Evolutionary conservation across 768 basidiomycete species (phyloP).

Genomic region (Collybia sp.): DNA sequence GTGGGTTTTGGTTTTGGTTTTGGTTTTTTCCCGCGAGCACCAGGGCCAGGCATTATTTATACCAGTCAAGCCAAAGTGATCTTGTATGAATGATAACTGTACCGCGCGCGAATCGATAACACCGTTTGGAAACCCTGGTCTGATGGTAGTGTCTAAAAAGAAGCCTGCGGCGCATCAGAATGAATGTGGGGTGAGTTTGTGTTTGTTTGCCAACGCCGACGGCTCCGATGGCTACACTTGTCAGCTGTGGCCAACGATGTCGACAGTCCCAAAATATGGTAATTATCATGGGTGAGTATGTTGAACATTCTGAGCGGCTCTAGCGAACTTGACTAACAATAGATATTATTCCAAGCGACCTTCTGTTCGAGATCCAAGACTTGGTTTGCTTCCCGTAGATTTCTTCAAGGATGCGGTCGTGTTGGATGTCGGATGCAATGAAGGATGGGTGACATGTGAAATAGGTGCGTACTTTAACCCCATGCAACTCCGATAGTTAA

Average conservation of each 20-base stretch:
- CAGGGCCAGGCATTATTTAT: conserved; percentile 22
- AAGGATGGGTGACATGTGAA: conserved; percentile 82
- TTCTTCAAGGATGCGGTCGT: conserved; percentile 56
- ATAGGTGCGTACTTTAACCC: conserved; percentile 47
- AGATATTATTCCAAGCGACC: conserved; percentile 82
- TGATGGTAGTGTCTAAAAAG: too few species aligned
- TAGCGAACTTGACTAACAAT: not conserved
- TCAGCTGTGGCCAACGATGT: conserved; percentile 2
- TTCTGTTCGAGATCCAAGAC: conserved; percentile 53
- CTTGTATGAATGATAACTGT: not conserved
- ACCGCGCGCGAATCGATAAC: not conserved
- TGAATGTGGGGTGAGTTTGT: not conserved
- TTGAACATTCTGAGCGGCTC: too few species aligned
- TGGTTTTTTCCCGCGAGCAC: conserved; percentile 14
- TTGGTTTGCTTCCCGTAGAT: conserved; percentile 50
- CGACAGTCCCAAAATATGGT: conserved; percentile 46
- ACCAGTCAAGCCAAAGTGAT: not conserved
- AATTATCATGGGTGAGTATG: conserved; percentile 67
- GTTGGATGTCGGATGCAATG: conserved; percentile 85
- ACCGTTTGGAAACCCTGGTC: too few species aligned
- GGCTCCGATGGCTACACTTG: not conserved
- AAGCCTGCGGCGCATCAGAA: too few species aligned
- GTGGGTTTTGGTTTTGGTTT: conserved; percentile 6
- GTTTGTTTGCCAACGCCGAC: not conserved
- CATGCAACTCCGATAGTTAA: not conserved